Base-by-base conservation (phyloP, 495 filamentous ascomycete genomes). In the Patellaria atrata region DNA sequence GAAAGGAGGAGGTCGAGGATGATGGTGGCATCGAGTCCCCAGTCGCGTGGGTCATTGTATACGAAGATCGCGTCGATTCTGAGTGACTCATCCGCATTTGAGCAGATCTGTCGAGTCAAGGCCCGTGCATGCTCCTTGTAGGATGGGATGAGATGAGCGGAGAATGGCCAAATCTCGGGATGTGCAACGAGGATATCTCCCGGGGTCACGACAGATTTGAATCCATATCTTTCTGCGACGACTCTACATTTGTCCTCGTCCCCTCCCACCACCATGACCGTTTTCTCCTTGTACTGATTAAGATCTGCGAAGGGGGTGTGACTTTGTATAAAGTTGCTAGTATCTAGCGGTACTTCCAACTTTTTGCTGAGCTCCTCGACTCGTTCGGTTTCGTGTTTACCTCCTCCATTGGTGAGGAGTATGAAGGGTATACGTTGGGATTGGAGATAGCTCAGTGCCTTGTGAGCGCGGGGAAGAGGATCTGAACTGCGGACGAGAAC, bases 1-100 rank as follows among this genome's bases (percentile, higher is more conserved):
- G 84, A 92, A 24, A 89, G 62, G 2, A 94, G 65, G 5, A 92
- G 50, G 55, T 97, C 89, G 35, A 75, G 44, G 27, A 94, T 72
- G 38, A 97, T 45, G 47, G 86, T 80, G 4, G 71, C 69, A 54
- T 92, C 82, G n/a, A 89, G 65, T 5, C 73, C 84, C 86, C 87
- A 94, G 63, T 94, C 87, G 17, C 89, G 71, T 8, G 89, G 82
- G 56, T 92, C 83, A 54, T 87, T 82, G 62, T 77, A 92, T 21
- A 94, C 75, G 51, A 94, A 73, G 30, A 97, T 70, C 12, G 85
- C 83, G 50, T 82, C 77, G 45, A 94, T 71, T 41, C 81, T 78
- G 24, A 84, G 60, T 21, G 65, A 59, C n/a, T n/a, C n/a, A n/a
- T n/a, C n/a, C n/a, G n/a, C n/a, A 11, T 58, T 59, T 0, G 52